Conservation (phyloP, 768 basidiomycete genomes). For the Rhodotorula diobovata region DNA sequence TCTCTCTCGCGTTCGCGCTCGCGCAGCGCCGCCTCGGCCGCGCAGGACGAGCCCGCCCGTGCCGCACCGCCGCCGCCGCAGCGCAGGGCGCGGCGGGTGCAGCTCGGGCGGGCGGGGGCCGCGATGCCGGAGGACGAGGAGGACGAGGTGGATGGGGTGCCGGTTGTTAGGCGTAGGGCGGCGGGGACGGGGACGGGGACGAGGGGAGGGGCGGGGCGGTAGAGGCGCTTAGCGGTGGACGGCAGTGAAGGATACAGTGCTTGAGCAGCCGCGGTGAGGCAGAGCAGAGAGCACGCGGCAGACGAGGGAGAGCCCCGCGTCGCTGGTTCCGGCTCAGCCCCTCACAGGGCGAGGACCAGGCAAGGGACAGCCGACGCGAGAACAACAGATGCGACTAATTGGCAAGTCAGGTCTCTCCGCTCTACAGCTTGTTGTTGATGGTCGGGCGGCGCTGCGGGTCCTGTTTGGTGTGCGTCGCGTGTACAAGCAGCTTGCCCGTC, state of each 20-base stretch:
- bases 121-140: conserved; percentile 4
- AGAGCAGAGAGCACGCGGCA: too few relatives aligned
- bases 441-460: conserved; percentile 16
- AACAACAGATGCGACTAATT: too few relatives aligned
- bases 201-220: not conserved
- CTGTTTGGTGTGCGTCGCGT: conserved; percentile 30
- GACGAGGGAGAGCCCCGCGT: too few relatives aligned
- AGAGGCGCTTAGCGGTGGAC: too few relatives aligned
- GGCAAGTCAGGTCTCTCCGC: not conserved
- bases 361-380: too few relatives aligned
- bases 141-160: conserved; percentile 14
- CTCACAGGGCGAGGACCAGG: too few relatives aligned
- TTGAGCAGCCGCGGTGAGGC: too few relatives aligned
- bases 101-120: not conserved
- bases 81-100: conserved; percentile 7
- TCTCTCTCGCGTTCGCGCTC: not conserved
- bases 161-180: not conserved
- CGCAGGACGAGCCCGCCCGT: not conserved
- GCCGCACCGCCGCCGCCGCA: not conserved
- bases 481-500: conserved; percentile 18
- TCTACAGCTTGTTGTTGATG: not conserved
- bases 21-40: not conserved
- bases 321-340: too few relatives aligned
- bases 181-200: not conserved
- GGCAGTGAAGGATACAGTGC: too few relatives aligned